Conservation (phyloP, 805 yeast species). For the Huiozyma naganishii region DNA sequence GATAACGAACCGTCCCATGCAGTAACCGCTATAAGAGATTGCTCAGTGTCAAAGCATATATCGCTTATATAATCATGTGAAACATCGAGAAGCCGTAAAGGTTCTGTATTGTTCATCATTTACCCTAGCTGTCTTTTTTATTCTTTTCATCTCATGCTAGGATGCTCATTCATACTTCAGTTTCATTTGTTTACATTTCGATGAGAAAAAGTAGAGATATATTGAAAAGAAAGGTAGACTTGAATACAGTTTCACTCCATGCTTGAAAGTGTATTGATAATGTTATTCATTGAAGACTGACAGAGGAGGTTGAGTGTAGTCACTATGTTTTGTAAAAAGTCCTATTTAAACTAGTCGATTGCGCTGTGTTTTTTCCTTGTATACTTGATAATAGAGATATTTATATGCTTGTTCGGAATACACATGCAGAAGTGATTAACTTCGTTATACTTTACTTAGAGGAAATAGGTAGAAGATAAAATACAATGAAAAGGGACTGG, state of each 20-base stretch:
- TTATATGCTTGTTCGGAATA: no score
- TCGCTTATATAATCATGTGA: constrained; percentile 23
- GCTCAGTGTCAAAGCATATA: constrained; percentile 14
- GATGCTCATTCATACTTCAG: neutral
- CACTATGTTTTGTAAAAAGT: no score
- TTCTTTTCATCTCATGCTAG: neutral
- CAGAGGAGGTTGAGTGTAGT: no score
- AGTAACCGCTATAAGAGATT: constrained; percentile 35
- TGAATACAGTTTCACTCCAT: neutral
- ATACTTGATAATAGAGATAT: no score
- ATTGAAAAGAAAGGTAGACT: neutral
- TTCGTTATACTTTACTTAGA: neutral
- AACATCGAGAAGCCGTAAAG: constrained; percentile 6
- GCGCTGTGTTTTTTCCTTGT: no score
- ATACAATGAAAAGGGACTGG: neutral
- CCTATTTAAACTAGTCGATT: no score
- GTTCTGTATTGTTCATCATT: neutral
- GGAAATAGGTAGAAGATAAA: neutral
- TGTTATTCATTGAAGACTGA: no score
- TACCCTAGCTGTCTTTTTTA: neutral
- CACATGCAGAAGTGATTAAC: neutral
- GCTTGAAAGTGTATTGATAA: no score
- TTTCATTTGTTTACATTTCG: neutral
- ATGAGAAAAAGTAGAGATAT: neutral
- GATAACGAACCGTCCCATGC: constrained; percentile 47